Percentiles rank a stretch among this genome's conserved stretches.
Evolutionary conservation across 2,329 filamentous ascomycete genomes (phyloP).

Genomic region (Clonostachys rhizophaga): DNA sequence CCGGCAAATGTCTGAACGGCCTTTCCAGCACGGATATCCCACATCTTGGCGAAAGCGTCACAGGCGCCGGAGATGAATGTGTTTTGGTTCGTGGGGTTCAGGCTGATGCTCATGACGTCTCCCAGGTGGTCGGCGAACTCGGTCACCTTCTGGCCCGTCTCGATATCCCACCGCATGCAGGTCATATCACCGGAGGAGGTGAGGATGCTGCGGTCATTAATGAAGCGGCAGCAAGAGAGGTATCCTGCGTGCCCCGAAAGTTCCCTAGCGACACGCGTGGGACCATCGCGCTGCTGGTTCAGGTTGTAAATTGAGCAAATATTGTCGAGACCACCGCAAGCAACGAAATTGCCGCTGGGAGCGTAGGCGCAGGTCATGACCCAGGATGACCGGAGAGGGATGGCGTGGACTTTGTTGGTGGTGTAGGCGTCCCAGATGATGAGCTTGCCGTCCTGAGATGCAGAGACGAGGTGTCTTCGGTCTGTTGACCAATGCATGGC

Average conservation of each 20-base stretch:
- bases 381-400: slow-evolving; percentile 95
- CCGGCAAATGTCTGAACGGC: slow-evolving; percentile 98
- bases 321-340: slow-evolving; percentile 97
- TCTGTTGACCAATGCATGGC: slow-evolving; percentile 99
- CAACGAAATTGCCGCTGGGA: slow-evolving; percentile 96
- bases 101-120: slow-evolving; percentile 99
- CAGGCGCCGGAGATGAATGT: slow-evolving; percentile 99
- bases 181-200: slow-evolving; percentile 99
- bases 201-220: slow-evolving; percentile 95
- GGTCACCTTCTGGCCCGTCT: slow-evolving; percentile 93
- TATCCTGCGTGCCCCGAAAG: slow-evolving; percentile 96
- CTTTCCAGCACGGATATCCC: slow-evolving; percentile 98
- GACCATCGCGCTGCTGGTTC: slow-evolving; percentile 90
- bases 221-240: slow-evolving; percentile 96
- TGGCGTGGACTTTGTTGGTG: slow-evolving; percentile 98
- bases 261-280: slow-evolving; percentile 91
- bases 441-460: slow-evolving; percentile 97
- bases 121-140: slow-evolving; percentile 98
- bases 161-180: slow-evolving; percentile 99
- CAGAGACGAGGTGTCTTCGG: slow-evolving; percentile 91
- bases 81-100: slow-evolving; percentile 98
- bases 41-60: slow-evolving; percentile 96
- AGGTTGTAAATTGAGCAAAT: slow-evolving; percentile 99
- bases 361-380: slow-evolving; percentile 99
- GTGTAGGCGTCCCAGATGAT: slow-evolving; percentile 99